These are phyloP conservation scores for Rubia balearica DNA, from an alignment of 305 asterid species.

Conservation along the genomic window DNA sequence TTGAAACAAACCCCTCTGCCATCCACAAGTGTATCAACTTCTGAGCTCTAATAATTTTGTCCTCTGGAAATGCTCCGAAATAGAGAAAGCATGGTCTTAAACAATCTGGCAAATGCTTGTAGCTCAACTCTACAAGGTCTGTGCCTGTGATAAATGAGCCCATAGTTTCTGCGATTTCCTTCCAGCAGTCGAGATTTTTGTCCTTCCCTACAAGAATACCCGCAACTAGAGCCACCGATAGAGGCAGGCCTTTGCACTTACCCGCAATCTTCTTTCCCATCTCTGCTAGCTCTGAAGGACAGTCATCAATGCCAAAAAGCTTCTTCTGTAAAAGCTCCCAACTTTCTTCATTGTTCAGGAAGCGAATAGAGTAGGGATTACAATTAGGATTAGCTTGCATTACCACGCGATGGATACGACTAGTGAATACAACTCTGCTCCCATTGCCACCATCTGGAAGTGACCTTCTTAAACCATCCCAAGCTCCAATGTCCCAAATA, in stretches of 20 bases:
- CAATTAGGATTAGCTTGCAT: no score
- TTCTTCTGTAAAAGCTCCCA: not conserved
- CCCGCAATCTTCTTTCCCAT: no score
- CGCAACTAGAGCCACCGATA: not conserved
- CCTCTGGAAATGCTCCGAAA: conserved; percentile 13
- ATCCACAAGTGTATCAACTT: no score
- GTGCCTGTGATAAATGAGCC: not conserved
- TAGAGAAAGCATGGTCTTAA: conserved; percentile 15
- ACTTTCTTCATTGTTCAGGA: conserved; percentile 2
- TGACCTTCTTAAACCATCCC: not conserved
- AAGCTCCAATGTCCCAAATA: conserved; percentile 11
- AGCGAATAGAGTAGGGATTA: not conserved
- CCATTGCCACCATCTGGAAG: no score
- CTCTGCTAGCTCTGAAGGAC: no score
- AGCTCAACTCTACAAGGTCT: conserved; percentile 10
- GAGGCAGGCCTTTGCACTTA: no score
- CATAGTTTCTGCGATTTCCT: no score
- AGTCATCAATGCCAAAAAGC: no score
- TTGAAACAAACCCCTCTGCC: no score
- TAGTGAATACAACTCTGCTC: no score
- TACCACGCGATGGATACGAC: no score
- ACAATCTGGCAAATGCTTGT: conserved; percentile 11
- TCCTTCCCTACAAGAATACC: conserved; percentile 1
- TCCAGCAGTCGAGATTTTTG: no score
- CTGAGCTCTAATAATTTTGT: not conserved